Conservation (phyloP, 345 rosid species). For the Linum lewisii region DNA sequence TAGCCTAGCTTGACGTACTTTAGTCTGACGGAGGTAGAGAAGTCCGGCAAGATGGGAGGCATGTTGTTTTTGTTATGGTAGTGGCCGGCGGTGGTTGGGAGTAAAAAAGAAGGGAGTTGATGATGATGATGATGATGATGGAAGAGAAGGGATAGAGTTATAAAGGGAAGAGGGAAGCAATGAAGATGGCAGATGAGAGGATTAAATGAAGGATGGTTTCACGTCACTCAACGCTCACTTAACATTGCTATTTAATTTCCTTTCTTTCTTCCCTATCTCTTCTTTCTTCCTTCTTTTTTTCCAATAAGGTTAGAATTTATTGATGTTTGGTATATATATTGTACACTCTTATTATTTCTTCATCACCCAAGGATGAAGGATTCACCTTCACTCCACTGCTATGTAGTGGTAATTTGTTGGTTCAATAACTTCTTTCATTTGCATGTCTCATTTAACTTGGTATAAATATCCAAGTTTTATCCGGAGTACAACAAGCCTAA, state of each 20-base stretch:
- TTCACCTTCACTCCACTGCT: no score
- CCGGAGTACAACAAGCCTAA: no score
- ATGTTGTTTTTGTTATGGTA: constrained; percentile 3
- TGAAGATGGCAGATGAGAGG: constrained; percentile 27
- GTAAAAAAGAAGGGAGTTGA: background rate
- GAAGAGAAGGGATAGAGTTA: background rate
- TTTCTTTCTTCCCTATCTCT: background rate
- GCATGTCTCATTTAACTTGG: no score
- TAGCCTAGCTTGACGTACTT: constrained; percentile 23
- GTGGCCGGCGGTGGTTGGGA: background rate
- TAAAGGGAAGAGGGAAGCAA: constrained; percentile 8
- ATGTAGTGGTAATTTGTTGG: no score
- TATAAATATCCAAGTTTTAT: no score
- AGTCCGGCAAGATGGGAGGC: constrained; percentile 21
- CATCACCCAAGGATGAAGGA: no score
- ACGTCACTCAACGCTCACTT: constrained; percentile 25
- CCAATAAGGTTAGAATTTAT: no score
- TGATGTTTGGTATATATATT: no score
- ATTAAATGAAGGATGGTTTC: constrained; percentile 16
- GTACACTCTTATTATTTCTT: no score
- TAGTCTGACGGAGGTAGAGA: constrained; percentile 18
- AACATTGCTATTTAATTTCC: constrained; percentile 5
- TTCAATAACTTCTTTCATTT: no score
- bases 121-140: background rate
- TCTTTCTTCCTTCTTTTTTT: no score